These are phyloP conservation scores for Auriscalpium vulgare DNA, from an alignment of 768 basidiomycete genomes.

Conservation along the genomic window DNA sequence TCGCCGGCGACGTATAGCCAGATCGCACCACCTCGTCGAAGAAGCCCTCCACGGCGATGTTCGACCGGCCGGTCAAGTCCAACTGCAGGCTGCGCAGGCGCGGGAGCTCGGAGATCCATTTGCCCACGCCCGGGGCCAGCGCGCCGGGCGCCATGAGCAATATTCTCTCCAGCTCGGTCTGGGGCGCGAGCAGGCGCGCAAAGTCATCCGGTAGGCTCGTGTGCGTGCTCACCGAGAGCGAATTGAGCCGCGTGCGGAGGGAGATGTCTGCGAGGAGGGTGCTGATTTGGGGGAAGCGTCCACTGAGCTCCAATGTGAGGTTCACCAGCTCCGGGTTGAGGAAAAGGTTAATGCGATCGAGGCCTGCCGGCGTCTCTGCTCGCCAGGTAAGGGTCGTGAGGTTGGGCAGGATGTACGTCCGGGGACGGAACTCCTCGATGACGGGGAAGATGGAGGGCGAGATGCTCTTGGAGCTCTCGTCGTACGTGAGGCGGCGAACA, in stretches of 20 bases:
- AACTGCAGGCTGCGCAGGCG: conserved; percentile 56
- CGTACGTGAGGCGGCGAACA: conserved; percentile 61
- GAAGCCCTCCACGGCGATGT: conserved; percentile 71
- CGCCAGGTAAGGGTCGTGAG: conserved; percentile 67
- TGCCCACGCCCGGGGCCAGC: conserved; percentile 58
- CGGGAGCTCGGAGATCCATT: conserved; percentile 62
- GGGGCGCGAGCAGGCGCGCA: conserved; percentile 53
- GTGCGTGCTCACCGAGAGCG: conserved; percentile 64
- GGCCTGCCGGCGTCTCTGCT: conserved; percentile 54
- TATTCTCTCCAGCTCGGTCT: conserved; percentile 53
- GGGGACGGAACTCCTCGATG: conserved; percentile 56
- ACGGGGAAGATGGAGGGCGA: conserved; percentile 58
- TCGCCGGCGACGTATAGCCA: conserved; percentile 59
- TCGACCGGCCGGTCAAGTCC: conserved; percentile 61
- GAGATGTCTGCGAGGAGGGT: conserved; percentile 59
- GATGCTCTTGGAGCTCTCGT: conserved; percentile 57
- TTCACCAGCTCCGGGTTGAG: conserved; percentile 53
- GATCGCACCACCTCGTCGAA: conserved; percentile 62
- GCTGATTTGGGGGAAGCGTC: conserved; percentile 47
- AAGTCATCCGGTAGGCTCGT: conserved; percentile 65
- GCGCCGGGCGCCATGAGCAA: conserved; percentile 70
- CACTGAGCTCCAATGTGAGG: conserved; percentile 56
- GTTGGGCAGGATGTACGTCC: conserved; percentile 58
- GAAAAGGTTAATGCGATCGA: conserved; percentile 61
- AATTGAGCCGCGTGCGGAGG: conserved; percentile 51